phyloP scores from a whole-genome alignment of 1,139 yeast species.

The Nakaseomyces bracarensis region DNA sequence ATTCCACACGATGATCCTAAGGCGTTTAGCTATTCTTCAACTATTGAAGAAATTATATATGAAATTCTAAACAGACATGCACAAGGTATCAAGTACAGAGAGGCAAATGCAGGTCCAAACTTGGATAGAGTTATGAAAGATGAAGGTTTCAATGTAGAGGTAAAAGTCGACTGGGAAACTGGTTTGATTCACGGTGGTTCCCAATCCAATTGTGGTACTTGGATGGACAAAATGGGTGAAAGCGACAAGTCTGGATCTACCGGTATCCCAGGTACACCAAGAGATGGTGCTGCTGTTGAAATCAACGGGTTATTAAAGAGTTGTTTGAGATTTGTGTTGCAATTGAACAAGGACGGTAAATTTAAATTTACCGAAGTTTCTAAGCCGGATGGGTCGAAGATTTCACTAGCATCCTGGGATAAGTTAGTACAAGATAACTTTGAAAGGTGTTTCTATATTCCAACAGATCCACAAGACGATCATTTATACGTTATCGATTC shows the following conservation, averaged over 20 bases:
- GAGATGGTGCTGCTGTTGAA: slow-evolving; percentile 96
- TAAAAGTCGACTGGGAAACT: slow-evolving; percentile 77
- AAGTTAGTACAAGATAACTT: slow-evolving; percentile 57
- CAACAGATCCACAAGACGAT: slow-evolving; percentile 52
- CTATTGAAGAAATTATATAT: slow-evolving; percentile 67
- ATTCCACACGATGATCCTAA: slow-evolving; percentile 58
- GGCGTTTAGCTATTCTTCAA: slow-evolving; percentile 65
- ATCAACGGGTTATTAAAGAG: slow-evolving; percentile 84
- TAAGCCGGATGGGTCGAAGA: slow-evolving; percentile 47
- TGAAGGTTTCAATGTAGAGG: slow-evolving; percentile 81
- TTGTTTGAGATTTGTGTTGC: slow-evolving; percentile 67
- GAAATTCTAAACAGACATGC: slow-evolving; percentile 87
- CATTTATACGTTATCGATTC: slow-evolving; percentile 51
- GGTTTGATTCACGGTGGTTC: slow-evolving; percentile 90
- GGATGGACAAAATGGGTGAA: slow-evolving; percentile 99
- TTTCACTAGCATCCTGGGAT: slow-evolving; percentile 63
- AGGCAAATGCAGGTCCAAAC: slow-evolving; percentile 88
- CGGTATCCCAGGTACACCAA: slow-evolving; percentile 93
- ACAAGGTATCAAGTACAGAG: slow-evolving; percentile 75
- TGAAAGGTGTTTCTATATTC: slow-evolving; percentile 72
- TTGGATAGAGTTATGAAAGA: slow-evolving; percentile 88
- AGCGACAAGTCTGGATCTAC: slow-evolving; percentile 71
- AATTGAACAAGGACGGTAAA: slow-evolving; percentile 44
- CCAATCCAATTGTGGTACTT: slow-evolving; percentile 90
- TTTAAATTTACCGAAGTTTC: slow-evolving; percentile 52